Percentiles rank a stretch among this genome's conserved stretches.
Conservation (phyloP, 257 asterid species). For the Rauvolfia tetraphylla region DNA sequence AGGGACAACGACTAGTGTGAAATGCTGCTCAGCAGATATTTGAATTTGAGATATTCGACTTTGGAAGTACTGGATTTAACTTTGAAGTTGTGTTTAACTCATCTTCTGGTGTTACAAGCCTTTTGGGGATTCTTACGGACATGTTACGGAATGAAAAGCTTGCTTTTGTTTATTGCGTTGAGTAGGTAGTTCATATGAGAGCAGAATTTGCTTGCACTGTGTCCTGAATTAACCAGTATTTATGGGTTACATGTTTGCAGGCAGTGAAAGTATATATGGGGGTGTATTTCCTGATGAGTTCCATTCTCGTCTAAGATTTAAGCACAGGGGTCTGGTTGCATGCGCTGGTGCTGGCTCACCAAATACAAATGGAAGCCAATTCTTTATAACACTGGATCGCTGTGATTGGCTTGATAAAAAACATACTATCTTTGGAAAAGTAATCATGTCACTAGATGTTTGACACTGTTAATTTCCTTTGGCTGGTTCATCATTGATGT, state of each 20-base stretch:
- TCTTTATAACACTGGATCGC: conserved; percentile 81
- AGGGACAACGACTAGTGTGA: not conserved
- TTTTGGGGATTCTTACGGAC: not conserved
- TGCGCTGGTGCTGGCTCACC: conserved; percentile 89
- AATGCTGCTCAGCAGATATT: not conserved
- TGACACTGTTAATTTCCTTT: not conserved
- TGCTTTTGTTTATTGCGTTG: not conserved
- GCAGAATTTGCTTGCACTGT: not conserved
- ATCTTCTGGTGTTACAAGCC: not conserved
- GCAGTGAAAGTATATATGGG: conserved; percentile 97
- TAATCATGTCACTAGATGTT: conserved; percentile 27
- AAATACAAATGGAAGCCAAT: conserved; percentile 90
- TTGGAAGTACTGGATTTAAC: not conserved
- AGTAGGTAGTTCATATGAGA: not conserved
- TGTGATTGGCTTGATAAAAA: conserved; percentile 91
- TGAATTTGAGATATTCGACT: not conserved
- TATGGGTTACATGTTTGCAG: conserved; percentile 36
- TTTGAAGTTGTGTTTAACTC: not conserved
- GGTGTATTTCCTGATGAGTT: conserved; percentile 79
- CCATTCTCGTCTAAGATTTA: conserved; percentile 94
- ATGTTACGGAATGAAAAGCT: not conserved
- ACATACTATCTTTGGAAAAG: conserved; percentile 95
- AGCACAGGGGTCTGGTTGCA: conserved; percentile 97
- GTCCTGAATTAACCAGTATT: conserved; percentile 14
- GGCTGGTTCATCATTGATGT: conserved; percentile 17